A percentile compares a stretch with the other conserved stretches of the same genome.
phyloP scores from a whole-genome alignment of 2,329 filamentous ascomycete genomes.

The Akanthomyces muscarius region DNA sequence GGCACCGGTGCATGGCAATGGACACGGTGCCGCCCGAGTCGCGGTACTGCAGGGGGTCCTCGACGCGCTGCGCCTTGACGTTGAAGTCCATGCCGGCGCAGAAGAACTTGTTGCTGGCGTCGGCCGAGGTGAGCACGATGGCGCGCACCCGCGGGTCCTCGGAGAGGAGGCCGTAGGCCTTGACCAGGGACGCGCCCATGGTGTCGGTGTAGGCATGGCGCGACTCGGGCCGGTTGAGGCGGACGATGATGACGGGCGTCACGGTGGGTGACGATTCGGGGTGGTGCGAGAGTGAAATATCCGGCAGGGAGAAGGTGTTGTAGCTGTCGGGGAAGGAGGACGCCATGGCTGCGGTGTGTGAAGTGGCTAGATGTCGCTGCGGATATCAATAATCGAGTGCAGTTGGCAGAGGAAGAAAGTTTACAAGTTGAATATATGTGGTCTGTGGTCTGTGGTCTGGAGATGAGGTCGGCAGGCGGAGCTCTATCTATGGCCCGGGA shows the following conservation, averaged over 20 bases:
- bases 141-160: slow-evolving; percentile 50
- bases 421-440: background rate
- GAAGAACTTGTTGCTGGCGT: slow-evolving; percentile 47
- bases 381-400: background rate
- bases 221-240: slow-evolving; percentile 59
- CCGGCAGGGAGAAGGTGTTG: slow-evolving; percentile 37
- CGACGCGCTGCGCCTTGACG: slow-evolving; percentile 25
- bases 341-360: slow-evolving; percentile 21
- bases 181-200: slow-evolving; percentile 59
- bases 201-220: slow-evolving; percentile 66
- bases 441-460: background rate
- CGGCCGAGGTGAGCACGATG: slow-evolving; percentile 52
- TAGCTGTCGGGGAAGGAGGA: slow-evolving; percentile 35
- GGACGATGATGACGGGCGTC: slow-evolving; percentile 60
- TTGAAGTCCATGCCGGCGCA: slow-evolving; percentile 57
- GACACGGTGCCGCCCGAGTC: slow-evolving; percentile 51
- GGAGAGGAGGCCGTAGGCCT: slow-evolving; percentile 48
- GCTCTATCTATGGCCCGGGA: background rate
- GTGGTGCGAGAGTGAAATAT: slow-evolving; percentile 47
- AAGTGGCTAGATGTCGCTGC: background rate
- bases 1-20: slow-evolving; percentile 53
- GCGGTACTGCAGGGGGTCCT: slow-evolving; percentile 31
- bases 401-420: background rate
- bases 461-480: background rate
- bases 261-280: slow-evolving; percentile 47